phyloP scores from a whole-genome alignment of 2,329 filamentous ascomycete species.

The Fusarium lyarnte region DNA sequence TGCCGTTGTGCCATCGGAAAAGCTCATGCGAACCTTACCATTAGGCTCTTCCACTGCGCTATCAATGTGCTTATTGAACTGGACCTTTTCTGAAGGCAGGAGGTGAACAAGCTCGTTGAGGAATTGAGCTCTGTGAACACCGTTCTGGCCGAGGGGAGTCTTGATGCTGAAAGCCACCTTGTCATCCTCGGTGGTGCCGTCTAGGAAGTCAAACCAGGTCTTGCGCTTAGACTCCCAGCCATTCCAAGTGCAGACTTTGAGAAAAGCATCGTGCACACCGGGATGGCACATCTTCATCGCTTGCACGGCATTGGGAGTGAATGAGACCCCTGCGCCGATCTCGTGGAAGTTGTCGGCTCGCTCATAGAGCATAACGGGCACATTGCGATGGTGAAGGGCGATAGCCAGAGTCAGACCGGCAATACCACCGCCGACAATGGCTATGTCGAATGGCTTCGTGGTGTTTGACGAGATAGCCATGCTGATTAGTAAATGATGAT shows the following conservation, averaged over 20 bases:
- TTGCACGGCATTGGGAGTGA: constrained; percentile 61
- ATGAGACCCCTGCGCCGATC: constrained; percentile 62
- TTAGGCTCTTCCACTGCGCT: constrained; percentile 41
- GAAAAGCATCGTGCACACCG: constrained; percentile 46
- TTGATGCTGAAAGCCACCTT: constrained; percentile 22
- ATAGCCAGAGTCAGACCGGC: constrained; percentile 60
- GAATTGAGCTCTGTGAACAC: constrained; percentile 51
- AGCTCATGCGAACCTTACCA: constrained; percentile 46
- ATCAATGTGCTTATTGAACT: constrained; percentile 50
- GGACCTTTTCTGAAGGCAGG: constrained; percentile 46
- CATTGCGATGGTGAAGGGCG: constrained; percentile 54
- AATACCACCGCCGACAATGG: constrained; percentile 62
- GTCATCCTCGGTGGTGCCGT: constrained; percentile 26
- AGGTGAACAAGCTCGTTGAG: constrained; percentile 53
- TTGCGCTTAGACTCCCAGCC: constrained; percentile 34
- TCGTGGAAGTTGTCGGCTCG: constrained; percentile 54
- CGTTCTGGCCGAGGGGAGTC: constrained; percentile 43
- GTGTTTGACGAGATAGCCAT: constrained; percentile 5
- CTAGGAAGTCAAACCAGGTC: constrained; percentile 40
- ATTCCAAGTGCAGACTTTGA: constrained; percentile 40
- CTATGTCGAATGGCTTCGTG: constrained; percentile 46
- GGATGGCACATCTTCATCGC: constrained; percentile 55
- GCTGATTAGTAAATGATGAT: not conserved
- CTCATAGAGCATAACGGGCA: constrained; percentile 59
- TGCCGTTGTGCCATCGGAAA: constrained; percentile 52